phyloP scores from a whole-genome alignment of 2,329 filamentous ascomycete genomes.

The Chaetomiaceae sp. region DNA sequence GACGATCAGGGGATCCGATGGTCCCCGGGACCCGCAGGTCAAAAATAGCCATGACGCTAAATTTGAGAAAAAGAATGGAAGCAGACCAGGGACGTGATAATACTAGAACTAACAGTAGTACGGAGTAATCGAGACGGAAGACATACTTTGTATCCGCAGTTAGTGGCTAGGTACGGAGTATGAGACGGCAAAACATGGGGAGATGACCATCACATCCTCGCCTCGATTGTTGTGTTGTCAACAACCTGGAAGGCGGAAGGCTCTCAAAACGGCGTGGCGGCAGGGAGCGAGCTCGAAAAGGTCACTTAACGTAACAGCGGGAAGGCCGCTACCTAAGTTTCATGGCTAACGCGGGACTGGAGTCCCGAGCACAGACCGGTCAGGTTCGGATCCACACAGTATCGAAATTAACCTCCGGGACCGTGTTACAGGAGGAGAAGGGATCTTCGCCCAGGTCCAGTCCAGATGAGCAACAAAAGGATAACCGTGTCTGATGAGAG shows the following conservation, averaged over 20 bases:
- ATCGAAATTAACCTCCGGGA: neutral
- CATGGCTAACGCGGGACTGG: neutral
- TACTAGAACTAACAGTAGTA: too few species aligned
- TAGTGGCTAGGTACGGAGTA: too few species aligned
- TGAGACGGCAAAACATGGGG: too few species aligned
- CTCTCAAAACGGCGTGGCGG: neutral
- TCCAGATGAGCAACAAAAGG: neutral
- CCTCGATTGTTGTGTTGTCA: too few species aligned
- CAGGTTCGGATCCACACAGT: slow-evolving; percentile 4
- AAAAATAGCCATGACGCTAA: slow-evolving; percentile 10
- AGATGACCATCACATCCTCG: too few species aligned
- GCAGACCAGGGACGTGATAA: too few species aligned
- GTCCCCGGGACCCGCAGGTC: slow-evolving; percentile 5
- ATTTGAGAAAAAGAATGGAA: neutral
- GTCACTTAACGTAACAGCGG: too few species aligned
- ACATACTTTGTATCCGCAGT: too few species aligned
- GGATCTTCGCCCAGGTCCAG: neutral
- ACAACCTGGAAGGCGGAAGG: neutral
- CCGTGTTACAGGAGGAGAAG: neutral
- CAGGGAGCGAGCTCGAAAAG: too few species aligned
- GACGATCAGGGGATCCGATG: slow-evolving; percentile 6
- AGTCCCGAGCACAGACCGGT: neutral
- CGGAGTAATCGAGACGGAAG: too few species aligned
- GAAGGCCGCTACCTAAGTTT: too few species aligned
- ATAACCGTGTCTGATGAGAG: too few species aligned